Percentiles rank a stretch among this genome's conserved stretches.
These are phyloP conservation scores for Nothophoma quercina DNA, from an alignment of 2,329 filamentous ascomycete genomes.

Conservation along the genomic window DNA sequence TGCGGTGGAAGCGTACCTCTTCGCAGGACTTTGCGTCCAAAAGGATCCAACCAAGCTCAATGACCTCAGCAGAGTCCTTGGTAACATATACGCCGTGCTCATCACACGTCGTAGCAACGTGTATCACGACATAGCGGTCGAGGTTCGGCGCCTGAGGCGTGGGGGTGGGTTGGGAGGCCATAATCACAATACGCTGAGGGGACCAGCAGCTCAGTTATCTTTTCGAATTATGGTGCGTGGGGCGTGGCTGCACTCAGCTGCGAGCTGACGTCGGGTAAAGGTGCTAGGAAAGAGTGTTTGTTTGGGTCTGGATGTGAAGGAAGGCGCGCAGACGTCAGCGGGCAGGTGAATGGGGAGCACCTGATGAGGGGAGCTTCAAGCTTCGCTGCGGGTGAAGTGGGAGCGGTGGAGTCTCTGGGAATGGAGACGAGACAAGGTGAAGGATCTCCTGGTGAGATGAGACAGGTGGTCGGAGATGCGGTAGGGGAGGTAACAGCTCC, in stretches of 20 bases:
- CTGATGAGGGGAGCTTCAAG: constrained; percentile 26
- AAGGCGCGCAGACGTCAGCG: constrained; percentile 33
- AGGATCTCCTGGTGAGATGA: constrained; percentile 32
- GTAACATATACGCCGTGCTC: constrained; percentile 99
- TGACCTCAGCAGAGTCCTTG: constrained; percentile 98
- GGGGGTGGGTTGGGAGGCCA: constrained; percentile 41
- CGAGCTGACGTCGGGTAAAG: constrained; percentile 18
- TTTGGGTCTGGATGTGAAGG: constrained; percentile 15
- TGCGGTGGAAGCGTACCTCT: constrained; percentile 67
- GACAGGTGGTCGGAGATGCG: constrained; percentile 34
- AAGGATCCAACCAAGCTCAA: constrained; percentile 98
- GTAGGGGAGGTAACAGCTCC: constrained; percentile 37
- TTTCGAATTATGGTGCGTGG: constrained; percentile 4
- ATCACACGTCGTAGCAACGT: constrained; percentile 98
- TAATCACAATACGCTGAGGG: constrained; percentile 21
- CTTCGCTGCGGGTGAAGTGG: constrained; percentile 27
- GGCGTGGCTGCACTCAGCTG: constrained; percentile 17
- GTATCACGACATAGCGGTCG: constrained; percentile 97
- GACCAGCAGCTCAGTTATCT: constrained; percentile 10
- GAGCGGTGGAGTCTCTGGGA: constrained; percentile 26
- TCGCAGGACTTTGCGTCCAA: constrained; percentile 90
- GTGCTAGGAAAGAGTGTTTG: constrained; percentile 21
- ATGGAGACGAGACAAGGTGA: constrained; percentile 27
- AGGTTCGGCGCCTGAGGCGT: constrained; percentile 58
- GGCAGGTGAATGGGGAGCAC: constrained; percentile 32